Conservation (phyloP, 345 rosid species). For the Anastatica hierochuntica region DNA sequence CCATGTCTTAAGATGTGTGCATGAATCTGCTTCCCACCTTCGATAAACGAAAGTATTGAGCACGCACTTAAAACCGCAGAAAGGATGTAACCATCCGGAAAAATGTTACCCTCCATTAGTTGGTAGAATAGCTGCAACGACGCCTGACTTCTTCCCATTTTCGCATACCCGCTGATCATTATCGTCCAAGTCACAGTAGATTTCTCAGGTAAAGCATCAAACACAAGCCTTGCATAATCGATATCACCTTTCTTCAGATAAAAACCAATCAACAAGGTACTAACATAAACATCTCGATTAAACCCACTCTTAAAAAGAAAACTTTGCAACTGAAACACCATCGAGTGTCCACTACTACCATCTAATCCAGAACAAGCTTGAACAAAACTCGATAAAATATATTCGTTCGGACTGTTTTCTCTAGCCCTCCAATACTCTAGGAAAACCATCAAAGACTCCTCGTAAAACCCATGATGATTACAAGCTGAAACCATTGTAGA, state of each 20-base stretch:
- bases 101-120: constrained; percentile 27
- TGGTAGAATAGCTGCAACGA: constrained; percentile 40
- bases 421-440: constrained; percentile 34
- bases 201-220: constrained; percentile 44
- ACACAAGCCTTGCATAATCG: constrained; percentile 49
- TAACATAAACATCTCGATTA: constrained; percentile 51
- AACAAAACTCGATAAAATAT: constrained; percentile 56
- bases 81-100: constrained; percentile 47
- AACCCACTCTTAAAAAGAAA: constrained; percentile 48
- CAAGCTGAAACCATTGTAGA: constrained; percentile 66
- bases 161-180: constrained; percentile 52
- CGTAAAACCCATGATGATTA: constrained; percentile 30
- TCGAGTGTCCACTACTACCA: constrained; percentile 6
- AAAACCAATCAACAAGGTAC: constrained; percentile 53
- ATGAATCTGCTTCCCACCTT: constrained; percentile 72
- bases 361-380: constrained; percentile 39
- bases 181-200: constrained; percentile 59
- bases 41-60: constrained; percentile 34
- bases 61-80: constrained; percentile 59
- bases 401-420: constrained; percentile 37
- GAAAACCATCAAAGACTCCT: constrained; percentile 39
- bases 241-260: constrained; percentile 39
- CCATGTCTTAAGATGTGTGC: constrained; percentile 46
- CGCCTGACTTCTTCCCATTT: constrained; percentile 43
- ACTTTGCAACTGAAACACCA: constrained; percentile 47